Evolutionary conservation across 768 basidiomycete species (phyloP), one percentile per base, ranked within the genome.

Genomic region (Russula griseocarnosa): DNA sequence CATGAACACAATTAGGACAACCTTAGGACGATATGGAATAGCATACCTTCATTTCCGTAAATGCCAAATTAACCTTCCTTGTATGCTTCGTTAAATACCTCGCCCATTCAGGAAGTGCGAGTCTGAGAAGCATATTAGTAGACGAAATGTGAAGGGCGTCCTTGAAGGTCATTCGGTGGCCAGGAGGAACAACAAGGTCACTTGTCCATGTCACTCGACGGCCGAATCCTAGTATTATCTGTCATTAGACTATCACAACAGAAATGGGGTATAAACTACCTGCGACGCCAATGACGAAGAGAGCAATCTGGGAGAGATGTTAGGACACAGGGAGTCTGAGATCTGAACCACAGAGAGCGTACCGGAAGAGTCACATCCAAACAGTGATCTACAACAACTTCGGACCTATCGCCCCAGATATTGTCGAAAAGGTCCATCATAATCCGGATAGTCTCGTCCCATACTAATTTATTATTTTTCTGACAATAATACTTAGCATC

Each of bases 351-450:
- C 9, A 8, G 26, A 16, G 3, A 28, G 50, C 79, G 58, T 55
- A 85, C 85, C 11, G 82, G 82, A 5, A 83, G 70, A 0, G 84
- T 86, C n/a, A 86, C 70, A 38, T 84, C 81, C 3, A 82, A 71
- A 52, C 75, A 75, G 67, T 86, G 77, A 52, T 82, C 77, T 20
- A 80, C 67, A 4, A 70, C 68, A 16, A 86, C 69, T 54, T 74
- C 72, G 38, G 77, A 70, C 65, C 74, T 73, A 36, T 74, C 71
- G 8, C 70, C 74, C 83, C 86, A 86, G 5, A 81, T 74, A 20
- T 79, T 79, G 20, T 74, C 65, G 52, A 66, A 73, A 49, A 79
- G 58, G 38, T 75, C 75, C 24, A 66, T 34, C 60, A 75, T 69
- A 54, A 75, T 71, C 6, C 59, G 67, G 26, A 71, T 59, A 5